Percentiles rank a stretch among this genome's conserved stretches.
Conservation (phyloP, 208 protist species). For the Leishmania amazonensis region DNA sequence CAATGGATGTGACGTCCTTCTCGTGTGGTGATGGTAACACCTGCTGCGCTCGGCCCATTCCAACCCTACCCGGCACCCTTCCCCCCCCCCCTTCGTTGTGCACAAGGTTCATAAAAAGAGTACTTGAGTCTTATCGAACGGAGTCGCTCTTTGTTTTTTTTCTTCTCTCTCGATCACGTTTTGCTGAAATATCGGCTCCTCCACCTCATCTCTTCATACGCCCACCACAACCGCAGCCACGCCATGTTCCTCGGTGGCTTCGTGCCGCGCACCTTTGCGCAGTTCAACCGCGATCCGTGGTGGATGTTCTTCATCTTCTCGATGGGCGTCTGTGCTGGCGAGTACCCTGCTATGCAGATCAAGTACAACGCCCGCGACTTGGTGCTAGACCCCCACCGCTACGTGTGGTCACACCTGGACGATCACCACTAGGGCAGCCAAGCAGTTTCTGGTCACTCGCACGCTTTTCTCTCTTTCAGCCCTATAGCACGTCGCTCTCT, state of each 20-base stretch:
- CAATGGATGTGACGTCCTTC: neutral
- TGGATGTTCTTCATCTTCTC: slow-evolving; percentile 89
- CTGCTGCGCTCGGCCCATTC: neutral
- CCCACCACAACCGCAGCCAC: neutral
- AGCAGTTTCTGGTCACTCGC: neutral
- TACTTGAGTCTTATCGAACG: neutral
- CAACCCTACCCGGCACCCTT: neutral
- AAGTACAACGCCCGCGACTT: slow-evolving; percentile 88
- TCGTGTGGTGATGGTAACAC: neutral
- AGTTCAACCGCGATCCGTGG: slow-evolving; percentile 84
- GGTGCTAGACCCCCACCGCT: slow-evolving; percentile 84
- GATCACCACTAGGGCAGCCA: slow-evolving; percentile 70
- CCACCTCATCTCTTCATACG: neutral
- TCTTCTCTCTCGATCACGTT: neutral
- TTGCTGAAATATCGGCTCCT: neutral
- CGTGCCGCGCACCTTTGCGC: slow-evolving; percentile 79
- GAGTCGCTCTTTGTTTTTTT: too few relatives aligned
- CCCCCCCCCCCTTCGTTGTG: neutral
- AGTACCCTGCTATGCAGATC: slow-evolving; percentile 85
- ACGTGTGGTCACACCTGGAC: slow-evolving; percentile 82
- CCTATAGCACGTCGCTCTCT: neutral
- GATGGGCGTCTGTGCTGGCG: slow-evolving; percentile 74
- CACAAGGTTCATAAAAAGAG: neutral
- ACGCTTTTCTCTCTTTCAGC: neutral
- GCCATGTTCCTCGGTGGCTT: slow-evolving; percentile 87